Conservation (phyloP, 139 green algal genomes). For the Penium margaritaceum region DNA sequence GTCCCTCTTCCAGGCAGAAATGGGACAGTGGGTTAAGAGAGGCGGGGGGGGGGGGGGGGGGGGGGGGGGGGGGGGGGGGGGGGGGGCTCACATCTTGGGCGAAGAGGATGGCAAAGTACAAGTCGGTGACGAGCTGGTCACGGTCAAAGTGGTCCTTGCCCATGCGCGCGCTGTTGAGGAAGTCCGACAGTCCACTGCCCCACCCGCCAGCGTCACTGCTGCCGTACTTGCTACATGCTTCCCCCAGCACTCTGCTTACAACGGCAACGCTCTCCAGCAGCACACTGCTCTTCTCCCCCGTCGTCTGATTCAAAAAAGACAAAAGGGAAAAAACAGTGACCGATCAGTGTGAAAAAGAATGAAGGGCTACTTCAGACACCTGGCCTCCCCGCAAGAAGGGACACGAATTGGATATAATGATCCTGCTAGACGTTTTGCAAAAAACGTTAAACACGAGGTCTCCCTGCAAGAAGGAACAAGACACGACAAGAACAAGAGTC, state of each 20-base stretch:
- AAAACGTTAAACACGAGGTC: too few relatives aligned
- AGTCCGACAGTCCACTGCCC: constrained; percentile 19
- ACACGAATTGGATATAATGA: too few relatives aligned
- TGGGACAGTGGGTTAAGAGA: too few relatives aligned
- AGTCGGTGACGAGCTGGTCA: constrained; percentile 24
- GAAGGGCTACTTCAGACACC: too few relatives aligned
- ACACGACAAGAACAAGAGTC: too few relatives aligned
- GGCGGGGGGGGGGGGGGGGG: background rate
- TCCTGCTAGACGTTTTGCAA: too few relatives aligned
- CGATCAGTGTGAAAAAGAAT: too few relatives aligned
- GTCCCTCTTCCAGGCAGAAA: too few relatives aligned
- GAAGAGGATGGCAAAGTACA: constrained; percentile 27
- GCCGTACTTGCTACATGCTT: background rate
- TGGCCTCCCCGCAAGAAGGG: too few relatives aligned
- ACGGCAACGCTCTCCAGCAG: background rate
- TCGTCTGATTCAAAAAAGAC: background rate
- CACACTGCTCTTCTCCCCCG: constrained; percentile 10
- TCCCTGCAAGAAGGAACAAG: too few relatives aligned
- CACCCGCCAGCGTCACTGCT: background rate
- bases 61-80: background rate
- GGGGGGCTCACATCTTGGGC: constrained; percentile 6
- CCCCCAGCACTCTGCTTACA: background rate
- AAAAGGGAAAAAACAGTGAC: background rate
- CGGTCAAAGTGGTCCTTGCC: constrained; percentile 39
- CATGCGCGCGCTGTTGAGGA: constrained; percentile 27